Percentiles rank a stretch among this genome's conserved stretches.
Conservation (phyloP, 208 protist species). For the Trypanosomatidae sp. region DNA sequence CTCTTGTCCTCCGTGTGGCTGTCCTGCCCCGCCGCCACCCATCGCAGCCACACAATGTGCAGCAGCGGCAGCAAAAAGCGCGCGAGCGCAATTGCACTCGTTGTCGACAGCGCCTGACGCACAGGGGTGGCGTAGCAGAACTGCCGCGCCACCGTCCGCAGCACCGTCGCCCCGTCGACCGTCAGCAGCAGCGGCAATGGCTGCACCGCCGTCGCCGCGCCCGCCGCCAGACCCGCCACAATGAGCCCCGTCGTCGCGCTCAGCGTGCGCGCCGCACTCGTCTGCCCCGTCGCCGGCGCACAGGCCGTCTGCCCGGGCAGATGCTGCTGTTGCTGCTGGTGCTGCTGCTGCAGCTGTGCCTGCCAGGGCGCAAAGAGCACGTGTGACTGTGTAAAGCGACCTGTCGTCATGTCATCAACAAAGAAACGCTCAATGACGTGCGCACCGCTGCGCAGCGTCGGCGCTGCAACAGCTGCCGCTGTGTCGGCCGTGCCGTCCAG, state of each 20-base stretch:
- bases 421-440: constrained; percentile 56
- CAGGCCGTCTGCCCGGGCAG: neutral
- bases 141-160: constrained; percentile 7
- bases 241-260: neutral
- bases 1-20: neutral
- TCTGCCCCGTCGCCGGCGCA: neutral
- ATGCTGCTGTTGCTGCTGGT: neutral
- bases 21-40: neutral
- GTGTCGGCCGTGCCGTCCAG: neutral
- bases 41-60: constrained; percentile 20
- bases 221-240: neutral
- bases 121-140: constrained; percentile 15
- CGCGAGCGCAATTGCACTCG: no score
- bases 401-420: constrained; percentile 32
- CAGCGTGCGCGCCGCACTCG: neutral
- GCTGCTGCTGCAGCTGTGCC: neutral
- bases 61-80: constrained; percentile 33
- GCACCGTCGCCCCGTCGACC: constrained; percentile 10
- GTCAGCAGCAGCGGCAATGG: constrained; percentile 14
- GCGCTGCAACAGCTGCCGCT: neutral
- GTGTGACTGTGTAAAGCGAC: constrained; percentile 9
- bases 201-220: no score
- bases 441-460: neutral
- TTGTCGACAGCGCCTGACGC: no score
- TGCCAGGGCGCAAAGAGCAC: constrained; percentile 9